Evolutionary conservation across 176 grass and related monocot species (phyloP), one percentile per base, ranked within the genome.

Genomic region (bread wheat (Triticum aestivum)): DNA sequence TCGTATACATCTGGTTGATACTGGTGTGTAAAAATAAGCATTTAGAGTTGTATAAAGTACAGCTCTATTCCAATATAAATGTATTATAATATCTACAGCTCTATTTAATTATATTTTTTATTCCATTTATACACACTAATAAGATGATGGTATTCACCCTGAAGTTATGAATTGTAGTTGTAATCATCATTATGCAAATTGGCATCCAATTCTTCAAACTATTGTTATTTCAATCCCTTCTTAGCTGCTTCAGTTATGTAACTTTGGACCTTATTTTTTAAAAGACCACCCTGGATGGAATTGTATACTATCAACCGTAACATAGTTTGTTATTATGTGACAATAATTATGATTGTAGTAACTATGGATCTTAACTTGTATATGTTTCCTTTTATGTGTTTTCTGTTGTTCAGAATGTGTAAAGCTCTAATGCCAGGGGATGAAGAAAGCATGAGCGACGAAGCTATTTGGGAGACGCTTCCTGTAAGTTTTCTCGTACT

Each of bases 351-450:
- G 13, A 20, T 75, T 86, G 61, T 67, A 77, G 3, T 68, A 69
- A 69, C 49, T 81, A 42, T 77, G 38, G 13, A 72, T 69, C 52
- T 34, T 82, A 72, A 82, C 17, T 4, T 70, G 0, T 33, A 34
- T 62, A 11, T 34, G 23, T 62, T 77, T 67, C 42, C 10, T 80
- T 65, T 24, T 5, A 26, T 61, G 9, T 2, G n/a, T 49, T 88
- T 68, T 68, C 11, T 54, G 8, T 79, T 86, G 32, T 81, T 89
- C 87, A 99, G 94, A 93, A 99, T 99, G 94, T 99, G 93, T 90
- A 92, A 87, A 88, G 89, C 97, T 89, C 83, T 99, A 86, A 96
- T 99, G 94, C 97, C 97, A 74, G 94, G 94, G 83, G 97, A 99
- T 83, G 97, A 96, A 94, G 97, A 99, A 86, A 90, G 87, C 58